A percentile compares a stretch with the other conserved stretches of the same genome.
phyloP scores from a whole-genome alignment of 2,329 filamentous ascomycete species.

The Ascochyta fabae region DNA sequence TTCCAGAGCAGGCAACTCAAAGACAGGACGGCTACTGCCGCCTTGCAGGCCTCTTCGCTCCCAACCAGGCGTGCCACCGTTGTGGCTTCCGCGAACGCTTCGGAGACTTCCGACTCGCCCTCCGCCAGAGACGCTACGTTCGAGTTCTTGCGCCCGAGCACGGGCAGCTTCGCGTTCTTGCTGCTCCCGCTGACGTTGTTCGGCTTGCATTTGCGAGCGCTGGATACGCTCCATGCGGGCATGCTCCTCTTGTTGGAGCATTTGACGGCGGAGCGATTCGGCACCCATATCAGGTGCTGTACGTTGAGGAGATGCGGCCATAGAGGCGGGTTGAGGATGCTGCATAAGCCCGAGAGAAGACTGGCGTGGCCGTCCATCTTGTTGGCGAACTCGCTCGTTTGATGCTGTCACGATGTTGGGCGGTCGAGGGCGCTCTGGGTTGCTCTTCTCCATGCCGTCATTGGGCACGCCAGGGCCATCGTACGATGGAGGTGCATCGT shows the following conservation, averaged over 20 bases:
- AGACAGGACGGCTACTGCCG: conserved; percentile 33
- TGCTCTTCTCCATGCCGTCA: conserved; percentile 42
- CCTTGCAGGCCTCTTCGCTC: conserved; percentile 32
- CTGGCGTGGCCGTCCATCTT: conserved; percentile 40
- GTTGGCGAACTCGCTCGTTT: conserved; percentile 11
- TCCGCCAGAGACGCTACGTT: conserved; percentile 43
- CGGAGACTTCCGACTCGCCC: conserved; percentile 41
- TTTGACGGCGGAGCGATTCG: conserved; percentile 43
- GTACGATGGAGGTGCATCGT: conserved; percentile 46
- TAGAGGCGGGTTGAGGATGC: conserved; percentile 48
- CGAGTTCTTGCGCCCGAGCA: conserved; percentile 43
- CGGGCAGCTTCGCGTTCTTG: conserved; percentile 38
- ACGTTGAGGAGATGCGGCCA: conserved; percentile 48
- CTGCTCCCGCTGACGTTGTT: conserved; percentile 30
- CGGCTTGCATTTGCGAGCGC: conserved; percentile 35
- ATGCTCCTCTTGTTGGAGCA: conserved; percentile 44
- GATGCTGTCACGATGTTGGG: conserved; percentile 38
- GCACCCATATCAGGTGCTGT: conserved; percentile 47
- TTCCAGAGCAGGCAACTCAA: conserved; percentile 48
- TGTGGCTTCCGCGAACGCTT: conserved; percentile 39
- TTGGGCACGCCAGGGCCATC: conserved; percentile 39
- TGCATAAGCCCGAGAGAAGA: conserved; percentile 44
- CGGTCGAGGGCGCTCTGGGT: conserved; percentile 34
- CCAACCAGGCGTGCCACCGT: conserved; percentile 34
- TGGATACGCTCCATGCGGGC: conserved; percentile 42